phyloP scores from a whole-genome alignment of 129 eudicot species.

The Flaveria robusta region DNA sequence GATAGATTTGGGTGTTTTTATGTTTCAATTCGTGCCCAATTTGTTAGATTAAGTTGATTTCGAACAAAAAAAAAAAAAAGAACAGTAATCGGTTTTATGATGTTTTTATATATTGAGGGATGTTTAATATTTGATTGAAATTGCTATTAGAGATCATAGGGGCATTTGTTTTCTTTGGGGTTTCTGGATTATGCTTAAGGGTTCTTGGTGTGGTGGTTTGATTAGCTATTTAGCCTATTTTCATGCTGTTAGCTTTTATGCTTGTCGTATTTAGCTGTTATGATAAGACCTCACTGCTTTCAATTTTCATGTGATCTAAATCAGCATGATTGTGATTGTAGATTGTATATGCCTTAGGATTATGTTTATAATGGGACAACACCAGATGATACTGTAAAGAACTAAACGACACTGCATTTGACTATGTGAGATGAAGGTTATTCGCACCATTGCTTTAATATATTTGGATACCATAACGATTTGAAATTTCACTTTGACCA shows the following conservation, averaged over 20 bases:
- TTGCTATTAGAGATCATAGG: not conserved
- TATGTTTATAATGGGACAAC: no score
- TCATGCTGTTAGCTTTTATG: not conserved
- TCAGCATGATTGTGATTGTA: no score
- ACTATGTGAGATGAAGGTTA: not conserved
- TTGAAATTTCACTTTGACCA: not conserved
- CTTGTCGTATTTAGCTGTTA: not conserved
- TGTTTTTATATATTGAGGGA: not conserved
- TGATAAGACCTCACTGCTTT: no score
- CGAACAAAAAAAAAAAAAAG: not conserved
- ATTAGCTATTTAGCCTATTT: not conserved
- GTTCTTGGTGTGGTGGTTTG: not conserved
- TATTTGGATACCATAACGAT: not conserved
- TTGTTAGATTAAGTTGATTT: not conserved
- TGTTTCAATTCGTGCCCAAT: no score
- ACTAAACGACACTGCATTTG: not conserved
- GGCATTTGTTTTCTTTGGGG: not conserved
- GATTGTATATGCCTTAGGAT: no score
- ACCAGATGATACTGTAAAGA: not conserved
- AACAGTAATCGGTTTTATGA: conserved; percentile 4
- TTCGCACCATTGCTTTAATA: not conserved
- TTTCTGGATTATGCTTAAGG: not conserved
- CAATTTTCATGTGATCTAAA: no score
- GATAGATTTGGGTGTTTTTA: no score
- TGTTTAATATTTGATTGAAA: conserved; percentile 1